Conservation (phyloP, 345 rosid species). For the Salix caprea region DNA sequence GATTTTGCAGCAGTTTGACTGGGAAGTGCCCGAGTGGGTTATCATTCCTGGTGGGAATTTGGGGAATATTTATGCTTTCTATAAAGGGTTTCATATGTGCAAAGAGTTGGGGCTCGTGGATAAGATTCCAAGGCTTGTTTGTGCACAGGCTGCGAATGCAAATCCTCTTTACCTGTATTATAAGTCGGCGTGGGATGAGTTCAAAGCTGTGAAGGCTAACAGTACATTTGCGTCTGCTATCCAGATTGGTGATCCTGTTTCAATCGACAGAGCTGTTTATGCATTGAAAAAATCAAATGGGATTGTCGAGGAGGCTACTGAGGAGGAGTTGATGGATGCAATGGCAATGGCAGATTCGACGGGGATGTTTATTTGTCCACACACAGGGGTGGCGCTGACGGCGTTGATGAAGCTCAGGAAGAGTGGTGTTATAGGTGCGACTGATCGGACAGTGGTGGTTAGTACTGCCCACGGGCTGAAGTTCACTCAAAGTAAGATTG, state of each 20-base stretch:
- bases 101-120: conserved; percentile 31
- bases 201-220: conserved; percentile 21
- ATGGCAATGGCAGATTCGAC: conserved; percentile 32
- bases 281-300: conserved; percentile 27
- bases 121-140: conserved; percentile 25
- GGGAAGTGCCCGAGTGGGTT: conserved; percentile 34
- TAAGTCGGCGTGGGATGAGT: conserved; percentile 24
- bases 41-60: conserved; percentile 28
- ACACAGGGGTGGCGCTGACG: conserved; percentile 29
- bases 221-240: conserved; percentile 28
- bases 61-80: conserved; percentile 28
- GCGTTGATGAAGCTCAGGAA: conserved; percentile 29
- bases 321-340: conserved; percentile 35
- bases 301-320: conserved; percentile 32
- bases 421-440: conserved; percentile 20
- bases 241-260: conserved; percentile 34
- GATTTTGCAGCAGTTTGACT: conserved; percentile 30
- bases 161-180: conserved; percentile 23
- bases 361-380: conserved; percentile 31
- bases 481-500: conserved; percentile 30
- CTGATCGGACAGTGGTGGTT: conserved; percentile 29
- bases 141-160: conserved; percentile 30
- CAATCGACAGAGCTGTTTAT: conserved; percentile 31
- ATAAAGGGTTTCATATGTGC: conserved; percentile 30
- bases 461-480: conserved; percentile 31